phyloP scores from a whole-genome alignment of 2,329 filamentous ascomycete species.

The Ustilaginoidea virens region DNA sequence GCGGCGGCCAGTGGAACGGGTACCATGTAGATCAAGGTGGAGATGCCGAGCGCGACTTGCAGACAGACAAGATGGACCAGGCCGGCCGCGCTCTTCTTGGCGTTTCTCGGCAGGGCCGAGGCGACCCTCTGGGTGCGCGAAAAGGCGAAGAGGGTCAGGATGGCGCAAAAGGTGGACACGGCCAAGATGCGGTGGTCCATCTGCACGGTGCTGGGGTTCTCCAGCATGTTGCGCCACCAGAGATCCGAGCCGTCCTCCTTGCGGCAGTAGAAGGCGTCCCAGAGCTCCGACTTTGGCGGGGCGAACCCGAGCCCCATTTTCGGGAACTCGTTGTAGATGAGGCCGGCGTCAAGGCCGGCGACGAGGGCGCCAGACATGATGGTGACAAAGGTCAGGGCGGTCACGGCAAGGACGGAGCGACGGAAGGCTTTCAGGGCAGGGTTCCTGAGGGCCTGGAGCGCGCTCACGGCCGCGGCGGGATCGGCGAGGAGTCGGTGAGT shows the following conservation, averaged over 20 bases:
- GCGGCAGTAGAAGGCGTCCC: slow-evolving; percentile 73
- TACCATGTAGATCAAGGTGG: slow-evolving; percentile 85
- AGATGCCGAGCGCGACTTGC: slow-evolving; percentile 78
- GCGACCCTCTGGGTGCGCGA: slow-evolving; percentile 48
- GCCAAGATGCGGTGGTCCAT: slow-evolving; percentile 90
- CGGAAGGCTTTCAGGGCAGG: slow-evolving; percentile 61
- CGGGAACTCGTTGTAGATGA: slow-evolving; percentile 98
- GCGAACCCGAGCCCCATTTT: slow-evolving; percentile 78
- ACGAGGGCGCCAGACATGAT: slow-evolving; percentile 90
- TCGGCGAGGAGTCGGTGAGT: slow-evolving; percentile 56
- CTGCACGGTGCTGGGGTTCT: slow-evolving; percentile 92
- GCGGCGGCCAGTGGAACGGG: slow-evolving; percentile 75
- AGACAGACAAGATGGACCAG: slow-evolving; percentile 69
- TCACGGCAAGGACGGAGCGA: slow-evolving; percentile 53
- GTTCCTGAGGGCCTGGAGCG: slow-evolving; percentile 45
- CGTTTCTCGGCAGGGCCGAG: slow-evolving; percentile 44
- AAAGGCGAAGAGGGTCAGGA: slow-evolving; percentile 71
- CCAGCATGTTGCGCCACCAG: slow-evolving; percentile 94
- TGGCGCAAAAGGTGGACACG: slow-evolving; percentile 69
- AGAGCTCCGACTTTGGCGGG: slow-evolving; percentile 70
- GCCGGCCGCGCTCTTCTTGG: slow-evolving; percentile 55
- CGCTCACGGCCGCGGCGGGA: slow-evolving; percentile 44
- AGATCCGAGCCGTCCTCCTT: slow-evolving; percentile 65
- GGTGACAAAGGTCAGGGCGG: slow-evolving; percentile 68
- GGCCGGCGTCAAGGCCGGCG: slow-evolving; percentile 83